phyloP scores from a whole-genome alignment of 1,284 basidiomycete species.

The Cryptococcus sp. region DNA sequence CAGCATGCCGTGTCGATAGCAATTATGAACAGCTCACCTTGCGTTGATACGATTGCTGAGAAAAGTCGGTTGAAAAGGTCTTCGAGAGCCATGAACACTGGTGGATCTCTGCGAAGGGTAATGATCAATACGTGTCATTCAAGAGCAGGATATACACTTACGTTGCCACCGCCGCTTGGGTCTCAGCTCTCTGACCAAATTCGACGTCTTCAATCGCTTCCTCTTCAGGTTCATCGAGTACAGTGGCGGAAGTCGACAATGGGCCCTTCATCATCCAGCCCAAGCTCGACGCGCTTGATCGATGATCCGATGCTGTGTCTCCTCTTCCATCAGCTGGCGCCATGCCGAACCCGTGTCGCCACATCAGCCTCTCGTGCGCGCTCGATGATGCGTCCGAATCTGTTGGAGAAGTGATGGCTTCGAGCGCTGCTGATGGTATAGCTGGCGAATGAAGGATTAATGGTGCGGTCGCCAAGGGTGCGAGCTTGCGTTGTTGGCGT shows the following conservation, averaged over 20 bases:
- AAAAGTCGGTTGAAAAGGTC: conserved; percentile 43
- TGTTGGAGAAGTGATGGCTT: conserved; percentile 11
- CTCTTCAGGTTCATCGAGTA: neutral
- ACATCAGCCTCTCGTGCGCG: conserved; percentile 26
- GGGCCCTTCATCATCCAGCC: conserved; percentile 37
- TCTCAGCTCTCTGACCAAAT: neutral
- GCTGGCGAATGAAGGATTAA: conserved; percentile 5
- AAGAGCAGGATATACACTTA: neutral
- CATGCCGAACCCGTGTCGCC: conserved; percentile 12
- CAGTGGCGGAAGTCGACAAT: neutral
- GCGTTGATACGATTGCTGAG: conserved; percentile 42
- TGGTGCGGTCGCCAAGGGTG: neutral
- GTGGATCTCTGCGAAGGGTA: conserved; percentile 10
- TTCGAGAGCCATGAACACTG: conserved; percentile 26
- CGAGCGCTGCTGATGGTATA: conserved; percentile 5
- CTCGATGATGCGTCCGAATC: conserved; percentile 25
- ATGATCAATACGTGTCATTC: neutral
- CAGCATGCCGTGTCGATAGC: neutral
- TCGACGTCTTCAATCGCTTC: neutral
- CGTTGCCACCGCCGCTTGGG: neutral
- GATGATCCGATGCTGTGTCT: conserved; percentile 26
- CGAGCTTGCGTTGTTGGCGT: conserved; percentile 16
- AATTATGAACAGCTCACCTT: conserved; percentile 28
- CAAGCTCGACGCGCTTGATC: conserved; percentile 35
- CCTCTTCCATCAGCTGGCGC: conserved; percentile 10